Percentiles rank a stretch among this genome's conserved stretches.
Evolutionary conservation across 495 filamentous ascomycete genomes (phyloP).

Genomic region (Parathielavia appendiculata): DNA sequence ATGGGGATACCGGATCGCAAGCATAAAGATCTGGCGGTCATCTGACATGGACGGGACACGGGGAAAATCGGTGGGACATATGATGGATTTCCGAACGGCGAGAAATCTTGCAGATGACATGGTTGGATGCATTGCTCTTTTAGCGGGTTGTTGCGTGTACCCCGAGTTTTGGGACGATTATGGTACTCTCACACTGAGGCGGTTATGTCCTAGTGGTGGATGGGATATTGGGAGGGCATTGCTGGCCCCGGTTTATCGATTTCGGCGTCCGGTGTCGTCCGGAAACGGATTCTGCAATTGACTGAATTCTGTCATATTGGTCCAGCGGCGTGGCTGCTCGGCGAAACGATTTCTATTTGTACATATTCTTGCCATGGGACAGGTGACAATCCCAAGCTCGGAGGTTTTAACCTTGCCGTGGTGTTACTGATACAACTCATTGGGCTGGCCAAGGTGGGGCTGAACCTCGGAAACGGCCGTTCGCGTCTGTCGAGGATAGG

Average conservation of each 20-base stretch:
- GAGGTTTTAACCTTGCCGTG: background rate
- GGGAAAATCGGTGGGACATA: background rate
- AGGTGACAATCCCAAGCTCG: background rate
- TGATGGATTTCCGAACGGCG: background rate
- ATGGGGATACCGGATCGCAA: too few species aligned
- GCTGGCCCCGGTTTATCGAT: background rate
- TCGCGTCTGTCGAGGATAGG: background rate
- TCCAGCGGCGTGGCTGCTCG: background rate
- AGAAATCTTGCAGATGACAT: background rate
- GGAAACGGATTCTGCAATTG: constrained; percentile 1
- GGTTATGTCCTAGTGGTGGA: background rate
- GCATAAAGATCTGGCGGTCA: too few species aligned
- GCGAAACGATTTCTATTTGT: constrained; percentile 14
- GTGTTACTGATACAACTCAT: constrained; percentile 13
- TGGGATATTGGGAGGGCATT: background rate
- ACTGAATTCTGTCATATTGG: background rate
- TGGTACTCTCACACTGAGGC: background rate
- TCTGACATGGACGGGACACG: background rate
- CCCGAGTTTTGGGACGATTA: background rate
- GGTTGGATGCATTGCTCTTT: background rate
- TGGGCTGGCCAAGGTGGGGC: background rate
- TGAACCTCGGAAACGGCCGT: background rate
- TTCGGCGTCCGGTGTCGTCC: constrained; percentile 10
- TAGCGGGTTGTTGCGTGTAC: background rate
- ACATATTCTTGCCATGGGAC: constrained; percentile 9